Base-by-base conservation (phyloP, 1,284 basidiomycete genomes). In the Ustilago crameri region DNA sequence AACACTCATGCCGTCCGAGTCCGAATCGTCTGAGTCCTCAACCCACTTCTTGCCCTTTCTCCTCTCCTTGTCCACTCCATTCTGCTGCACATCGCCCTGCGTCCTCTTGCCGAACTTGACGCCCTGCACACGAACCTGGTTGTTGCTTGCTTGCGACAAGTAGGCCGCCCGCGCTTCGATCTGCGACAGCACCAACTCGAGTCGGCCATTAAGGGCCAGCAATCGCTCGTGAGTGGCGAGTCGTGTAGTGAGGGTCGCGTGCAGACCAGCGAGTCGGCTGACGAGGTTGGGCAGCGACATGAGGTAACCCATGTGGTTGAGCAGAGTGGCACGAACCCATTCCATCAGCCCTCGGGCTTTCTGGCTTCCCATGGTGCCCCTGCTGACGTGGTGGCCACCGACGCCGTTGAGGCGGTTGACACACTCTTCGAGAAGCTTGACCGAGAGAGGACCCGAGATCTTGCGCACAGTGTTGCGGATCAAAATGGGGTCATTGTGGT, bases 131-230 rank as follows among this genome's bases (percentile, higher is more conserved):
- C 59, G 69, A 3, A 75, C 41, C 24, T 63, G 48, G 20, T 75
- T 75, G 52, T 71, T 58, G 48, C 56, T 63, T 1, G 71, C 61
- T 30, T 72, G 69, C 20, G 63, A 62, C 46, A 63, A 63, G 54
- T 82, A 84, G 51, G 55, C 83, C 74, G 58, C 81, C 8, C 86
- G 89, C 85, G 94, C 88, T 83, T 95, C 91, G 70, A 97, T 93
- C 84, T 98, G 95, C 9, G 93, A 91, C 42, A 98, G 87, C 3
- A 96, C 93, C 84, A 95, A 91, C 80, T 97, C 95, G 22, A 98
- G 86, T 60, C 93, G 89, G 15, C 95, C 95, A 60, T 90, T 92
- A 41, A 98, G 87, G 3, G 91, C 89, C 9, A 95, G 85, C 15
- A 98, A 86, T 55, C 90, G 92, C 73, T 94, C 91, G 76, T 96